These are phyloP conservation scores for Leucoagaricus sp. DNA, from an alignment of 1,284 basidiomycete genomes.

Conservation along the genomic window DNA sequence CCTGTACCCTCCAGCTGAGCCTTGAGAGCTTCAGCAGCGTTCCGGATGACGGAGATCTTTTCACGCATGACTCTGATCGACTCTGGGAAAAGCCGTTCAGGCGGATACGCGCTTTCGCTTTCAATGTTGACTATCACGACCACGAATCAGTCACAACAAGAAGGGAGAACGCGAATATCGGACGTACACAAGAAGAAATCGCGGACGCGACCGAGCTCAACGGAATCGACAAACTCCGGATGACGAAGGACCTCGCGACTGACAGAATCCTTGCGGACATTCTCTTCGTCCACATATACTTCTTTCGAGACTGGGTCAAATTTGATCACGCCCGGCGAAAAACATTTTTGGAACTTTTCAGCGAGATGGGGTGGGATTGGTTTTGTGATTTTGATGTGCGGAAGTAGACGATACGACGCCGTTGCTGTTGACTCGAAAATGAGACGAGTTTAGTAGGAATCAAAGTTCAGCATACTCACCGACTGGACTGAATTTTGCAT, in stretches of 20 bases:
- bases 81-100: conserved; percentile 84
- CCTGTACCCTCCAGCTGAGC: conserved; percentile 3
- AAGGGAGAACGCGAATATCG: not conserved
- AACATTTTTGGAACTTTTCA: conserved; percentile 86
- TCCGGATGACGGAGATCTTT: conserved; percentile 69
- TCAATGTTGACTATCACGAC: conserved; percentile 77
- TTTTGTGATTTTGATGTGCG: conserved; percentile 81
- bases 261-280: conserved; percentile 87
- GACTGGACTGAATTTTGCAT: conserved; percentile 98
- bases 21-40: conserved; percentile 56
- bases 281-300: conserved; percentile 60
- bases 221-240: conserved; percentile 86
- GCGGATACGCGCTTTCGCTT: conserved; percentile 86
- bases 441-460: not conserved
- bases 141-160: not conserved
- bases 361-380: conserved; percentile 66
- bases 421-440: conserved; percentile 59
- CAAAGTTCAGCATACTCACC: conserved; percentile 50
- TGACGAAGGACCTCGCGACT: conserved; percentile 92
- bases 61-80: conserved; percentile 81
- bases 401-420: conserved; percentile 92
- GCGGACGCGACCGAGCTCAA: conserved; percentile 83
- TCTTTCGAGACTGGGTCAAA: conserved; percentile 60
- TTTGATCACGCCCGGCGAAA: conserved; percentile 87
- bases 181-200: conserved; percentile 93